These are phyloP conservation scores for Coniosporium tulheliwenetii DNA, from an alignment of 2,329 filamentous ascomycete genomes.

Conservation along the genomic window DNA sequence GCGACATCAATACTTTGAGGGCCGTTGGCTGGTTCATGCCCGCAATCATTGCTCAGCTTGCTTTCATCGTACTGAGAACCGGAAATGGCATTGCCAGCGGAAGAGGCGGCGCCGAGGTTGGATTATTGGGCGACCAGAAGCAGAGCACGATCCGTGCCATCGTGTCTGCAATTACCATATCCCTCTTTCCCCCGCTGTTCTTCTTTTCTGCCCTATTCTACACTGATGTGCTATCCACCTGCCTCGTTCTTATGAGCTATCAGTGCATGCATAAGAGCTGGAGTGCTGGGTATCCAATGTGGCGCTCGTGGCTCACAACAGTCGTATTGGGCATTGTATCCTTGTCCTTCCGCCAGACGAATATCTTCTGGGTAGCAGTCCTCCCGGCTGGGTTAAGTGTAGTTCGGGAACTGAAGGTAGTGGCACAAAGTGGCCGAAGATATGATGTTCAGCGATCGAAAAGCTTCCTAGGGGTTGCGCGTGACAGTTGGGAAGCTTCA, in stretches of 20 bases:
- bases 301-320: conserved; percentile 6
- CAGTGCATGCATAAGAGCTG: conserved; percentile 22
- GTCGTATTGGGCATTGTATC: conserved; percentile 47
- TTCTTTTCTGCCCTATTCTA: conserved; percentile 96
- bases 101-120: background rate
- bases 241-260: conserved; percentile 58
- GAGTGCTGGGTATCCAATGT: conserved; percentile 5
- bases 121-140: background rate
- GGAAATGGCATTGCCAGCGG: too few relatives aligned
- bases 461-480: conserved; percentile 12
- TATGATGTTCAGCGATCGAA: too few relatives aligned
- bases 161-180: conserved; percentile 53
- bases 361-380: conserved; percentile 86
- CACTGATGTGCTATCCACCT: conserved; percentile 74
- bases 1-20: too few relatives aligned
- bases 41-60: too few relatives aligned
- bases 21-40: too few relatives aligned
- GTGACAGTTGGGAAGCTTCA: conserved; percentile 19
- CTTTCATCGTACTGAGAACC: too few relatives aligned
- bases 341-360: conserved; percentile 78
- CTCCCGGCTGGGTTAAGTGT: conserved; percentile 43
- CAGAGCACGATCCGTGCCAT: too few relatives aligned
- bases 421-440: background rate
- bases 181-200: conserved; percentile 77
- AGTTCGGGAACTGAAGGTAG: background rate